Conservation (phyloP, 305 asterid species). For the Salvia sclarea region DNA sequence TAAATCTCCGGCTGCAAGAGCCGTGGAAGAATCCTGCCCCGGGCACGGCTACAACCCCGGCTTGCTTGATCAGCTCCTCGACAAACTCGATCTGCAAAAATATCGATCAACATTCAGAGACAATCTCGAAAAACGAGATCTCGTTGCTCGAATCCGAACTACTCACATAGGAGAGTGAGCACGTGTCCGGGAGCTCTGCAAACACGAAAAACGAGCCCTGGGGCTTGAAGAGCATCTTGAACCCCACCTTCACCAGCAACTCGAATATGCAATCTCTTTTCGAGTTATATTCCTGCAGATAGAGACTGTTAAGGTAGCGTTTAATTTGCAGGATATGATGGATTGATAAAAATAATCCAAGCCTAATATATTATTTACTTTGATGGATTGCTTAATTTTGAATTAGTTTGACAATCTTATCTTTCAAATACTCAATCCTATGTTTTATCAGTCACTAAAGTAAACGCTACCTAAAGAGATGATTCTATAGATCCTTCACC, state of each 20-base stretch:
- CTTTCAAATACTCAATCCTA: too few species aligned
- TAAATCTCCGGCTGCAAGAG: conserved; percentile 36
- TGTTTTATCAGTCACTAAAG: too few species aligned
- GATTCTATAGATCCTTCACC: too few species aligned
- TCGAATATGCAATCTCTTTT: conserved; percentile 62
- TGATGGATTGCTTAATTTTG: too few species aligned
- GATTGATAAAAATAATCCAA: too few species aligned
- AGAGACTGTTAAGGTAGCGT: too few species aligned
- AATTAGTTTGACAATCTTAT: too few species aligned
- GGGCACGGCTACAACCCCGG: conserved; percentile 93
- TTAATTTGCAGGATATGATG: too few species aligned
- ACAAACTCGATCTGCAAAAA: conserved; percentile 70
- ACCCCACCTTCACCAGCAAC: conserved; percentile 68
- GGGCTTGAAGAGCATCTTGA: conserved; percentile 56
- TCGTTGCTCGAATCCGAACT: neutral
- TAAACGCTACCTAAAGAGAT: too few species aligned
- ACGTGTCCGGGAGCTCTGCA: conserved; percentile 71
- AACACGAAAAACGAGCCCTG: conserved; percentile 77
- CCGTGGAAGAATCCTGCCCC: conserved; percentile 73
- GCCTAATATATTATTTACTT: too few species aligned
- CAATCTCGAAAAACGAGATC: neutral
- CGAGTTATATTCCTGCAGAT: conserved; percentile 67
- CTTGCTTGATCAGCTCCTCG: conserved; percentile 71
- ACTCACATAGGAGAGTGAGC: conserved; percentile 70
- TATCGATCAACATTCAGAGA: neutral